Evolutionary conservation across 805 yeast genomes (phyloP).

Genomic region (Candida railenensis): DNA sequence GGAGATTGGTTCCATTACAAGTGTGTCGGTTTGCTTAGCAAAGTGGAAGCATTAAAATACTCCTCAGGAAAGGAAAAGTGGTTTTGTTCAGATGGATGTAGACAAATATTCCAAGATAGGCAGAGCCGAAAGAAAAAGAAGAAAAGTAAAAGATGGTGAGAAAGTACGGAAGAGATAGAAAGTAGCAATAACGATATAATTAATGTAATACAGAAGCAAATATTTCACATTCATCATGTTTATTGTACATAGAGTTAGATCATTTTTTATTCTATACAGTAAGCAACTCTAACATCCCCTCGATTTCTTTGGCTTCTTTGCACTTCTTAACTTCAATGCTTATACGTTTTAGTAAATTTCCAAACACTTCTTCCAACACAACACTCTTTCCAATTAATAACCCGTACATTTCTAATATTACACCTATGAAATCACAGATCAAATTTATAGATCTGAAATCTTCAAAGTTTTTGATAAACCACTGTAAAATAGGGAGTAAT

Average conservation of each 20-base stretch:
- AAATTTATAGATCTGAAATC: conserved; percentile 71
- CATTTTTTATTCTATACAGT: conserved; percentile 38
- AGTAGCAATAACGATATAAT: no score
- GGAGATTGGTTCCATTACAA: conserved; percentile 49
- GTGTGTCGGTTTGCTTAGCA: conserved; percentile 39
- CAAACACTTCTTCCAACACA: conserved; percentile 70
- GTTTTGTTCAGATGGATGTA: conserved; percentile 39
- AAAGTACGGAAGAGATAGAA: no score
- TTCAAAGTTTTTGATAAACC: conserved; percentile 76
- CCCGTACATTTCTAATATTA: conserved; percentile 73
- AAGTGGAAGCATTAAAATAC: conserved; percentile 37
- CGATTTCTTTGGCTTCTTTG: conserved; percentile 82
- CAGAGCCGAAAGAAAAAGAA: conserved; percentile 10
- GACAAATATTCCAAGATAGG: conserved; percentile 11
- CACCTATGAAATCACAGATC: conserved; percentile 67
- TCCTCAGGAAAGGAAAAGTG: conserved; percentile 35
- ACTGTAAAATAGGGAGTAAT: conserved; percentile 79
- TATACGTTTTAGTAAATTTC: conserved; percentile 59
- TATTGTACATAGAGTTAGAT: neutral
- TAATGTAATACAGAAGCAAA: no score
- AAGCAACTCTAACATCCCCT: conserved; percentile 90
- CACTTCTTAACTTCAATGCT: conserved; percentile 73
- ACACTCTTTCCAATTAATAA: conserved; percentile 71
- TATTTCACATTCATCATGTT: neutral
- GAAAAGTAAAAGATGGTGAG: conserved; percentile 11